A percentile compares a stretch with the other conserved stretches of the same genome.
Conservation (phyloP, 208 protist genomes). For the Wallacemonas sp. region DNA sequence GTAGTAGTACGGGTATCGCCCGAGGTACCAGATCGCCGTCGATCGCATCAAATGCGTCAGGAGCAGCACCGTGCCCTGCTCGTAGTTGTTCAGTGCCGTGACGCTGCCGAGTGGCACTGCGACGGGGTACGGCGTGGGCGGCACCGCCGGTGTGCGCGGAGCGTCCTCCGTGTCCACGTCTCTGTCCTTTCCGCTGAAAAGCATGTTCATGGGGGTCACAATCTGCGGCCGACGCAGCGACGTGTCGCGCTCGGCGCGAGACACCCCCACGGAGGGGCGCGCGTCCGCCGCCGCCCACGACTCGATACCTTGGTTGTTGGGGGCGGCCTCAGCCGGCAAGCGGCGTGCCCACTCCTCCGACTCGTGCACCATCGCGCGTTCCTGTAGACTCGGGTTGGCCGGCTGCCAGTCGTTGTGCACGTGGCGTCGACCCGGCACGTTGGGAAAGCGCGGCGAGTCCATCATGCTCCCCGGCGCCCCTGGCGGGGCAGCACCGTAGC, state of each 20-base stretch:
- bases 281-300: conserved; percentile 1
- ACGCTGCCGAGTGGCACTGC: conserved; percentile 25
- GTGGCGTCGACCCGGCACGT: background rate
- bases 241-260: too few relatives aligned
- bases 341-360: background rate
- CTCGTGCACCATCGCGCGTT: conserved; percentile 7
- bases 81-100: conserved; percentile 51
- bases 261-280: too few relatives aligned
- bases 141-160: conserved; percentile 60
- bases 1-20: conserved; percentile 48
- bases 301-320: background rate
- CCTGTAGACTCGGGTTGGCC: background rate
- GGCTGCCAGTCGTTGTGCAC: conserved; percentile 6
- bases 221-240: too few relatives aligned
- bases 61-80: conserved; percentile 78
- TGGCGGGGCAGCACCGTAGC: background rate
- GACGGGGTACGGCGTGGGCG: conserved; percentile 40
- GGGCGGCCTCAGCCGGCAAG: background rate
- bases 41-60: conserved; percentile 70
- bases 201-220: too few relatives aligned
- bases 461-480: conserved; percentile 10
- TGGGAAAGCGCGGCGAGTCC: background rate
- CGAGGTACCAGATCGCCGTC: conserved; percentile 45
- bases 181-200: too few relatives aligned
- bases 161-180: conserved; percentile 57